phyloP scores from a whole-genome alignment of 2,329 filamentous ascomycete genomes.

The Septoria linicola region DNA sequence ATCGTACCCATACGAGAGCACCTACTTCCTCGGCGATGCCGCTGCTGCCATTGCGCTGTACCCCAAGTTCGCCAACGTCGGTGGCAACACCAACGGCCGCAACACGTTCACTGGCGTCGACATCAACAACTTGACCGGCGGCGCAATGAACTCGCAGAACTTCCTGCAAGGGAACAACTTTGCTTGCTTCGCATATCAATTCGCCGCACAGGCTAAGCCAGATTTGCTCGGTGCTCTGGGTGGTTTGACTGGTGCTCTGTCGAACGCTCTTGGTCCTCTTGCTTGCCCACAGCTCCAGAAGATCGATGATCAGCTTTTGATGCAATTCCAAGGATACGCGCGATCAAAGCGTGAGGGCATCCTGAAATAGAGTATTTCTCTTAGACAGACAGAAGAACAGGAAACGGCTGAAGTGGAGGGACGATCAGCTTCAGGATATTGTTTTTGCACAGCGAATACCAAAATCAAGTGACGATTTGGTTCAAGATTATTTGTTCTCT shows the following conservation, averaged over 20 bases:
- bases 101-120: slow-evolving; percentile 41
- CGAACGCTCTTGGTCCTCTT: slow-evolving; percentile 20
- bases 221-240: slow-evolving; percentile 13
- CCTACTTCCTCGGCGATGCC: slow-evolving; percentile 32
- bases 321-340: slow-evolving; percentile 33
- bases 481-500: too few species aligned
- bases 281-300: slow-evolving; percentile 32
- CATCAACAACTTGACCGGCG: slow-evolving; percentile 40
- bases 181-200: slow-evolving; percentile 39
- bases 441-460: too few species aligned
- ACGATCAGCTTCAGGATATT: not conserved
- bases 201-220: slow-evolving; percentile 38
- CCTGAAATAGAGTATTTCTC: not conserved
- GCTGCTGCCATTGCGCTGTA: slow-evolving; percentile 27
- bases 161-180: slow-evolving; percentile 39
- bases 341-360: slow-evolving; percentile 8
- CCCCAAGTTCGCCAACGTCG: slow-evolving; percentile 37
- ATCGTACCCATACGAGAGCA: slow-evolving; percentile 34
- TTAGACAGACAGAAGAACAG: too few species aligned
- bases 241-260: slow-evolving; percentile 15
- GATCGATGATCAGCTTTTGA: slow-evolving; percentile 31
- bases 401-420: not conserved
- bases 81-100: slow-evolving; percentile 39
- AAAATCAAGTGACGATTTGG: too few species aligned
- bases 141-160: slow-evolving; percentile 42